These are phyloP conservation scores for Claviceps africana DNA, from an alignment of 2,329 filamentous ascomycete genomes.

Conservation along the genomic window DNA sequence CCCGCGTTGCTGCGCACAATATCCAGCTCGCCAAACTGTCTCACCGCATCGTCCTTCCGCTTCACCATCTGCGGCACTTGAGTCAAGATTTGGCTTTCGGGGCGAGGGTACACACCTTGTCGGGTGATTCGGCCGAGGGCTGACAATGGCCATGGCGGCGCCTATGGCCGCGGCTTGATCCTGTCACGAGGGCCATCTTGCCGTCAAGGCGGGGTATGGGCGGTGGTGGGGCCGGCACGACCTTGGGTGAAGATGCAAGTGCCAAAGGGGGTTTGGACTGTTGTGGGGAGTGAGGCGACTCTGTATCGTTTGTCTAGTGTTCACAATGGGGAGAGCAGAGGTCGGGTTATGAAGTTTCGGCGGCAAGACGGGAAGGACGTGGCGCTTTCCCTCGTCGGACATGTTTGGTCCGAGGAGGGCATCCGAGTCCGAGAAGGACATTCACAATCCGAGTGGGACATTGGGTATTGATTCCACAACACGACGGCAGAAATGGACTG, in stretches of 20 bases:
- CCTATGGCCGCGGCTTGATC: conserved; percentile 43
- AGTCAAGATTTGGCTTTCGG: conserved; percentile 56
- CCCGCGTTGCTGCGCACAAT: conserved; percentile 60
- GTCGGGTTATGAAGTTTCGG: no score
- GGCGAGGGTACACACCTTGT: conserved; percentile 41
- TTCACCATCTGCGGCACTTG: conserved; percentile 47
- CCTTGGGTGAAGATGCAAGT: neutral
- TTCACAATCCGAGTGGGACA: no score
- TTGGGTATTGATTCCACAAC: no score
- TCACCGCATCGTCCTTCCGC: conserved; percentile 49
- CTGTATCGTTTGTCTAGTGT: neutral
- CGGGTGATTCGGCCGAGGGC: conserved; percentile 38
- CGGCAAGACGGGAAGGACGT: no score
- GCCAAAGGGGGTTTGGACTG: no score
- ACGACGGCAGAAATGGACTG: no score
- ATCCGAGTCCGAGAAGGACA: no score
- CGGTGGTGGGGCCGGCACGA: neutral
- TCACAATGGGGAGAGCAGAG: neutral
- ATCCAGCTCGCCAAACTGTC: conserved; percentile 51
- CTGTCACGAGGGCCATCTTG: conserved; percentile 23
- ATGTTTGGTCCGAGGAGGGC: no score
- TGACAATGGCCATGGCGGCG: conserved; percentile 42
- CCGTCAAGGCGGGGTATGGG: conserved; percentile 8
- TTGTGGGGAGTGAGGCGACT: neutral
- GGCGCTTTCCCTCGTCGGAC: no score